Base-by-base conservation (phyloP, 176 grass and related monocot species). In the Oryza meyeriana region DNA sequence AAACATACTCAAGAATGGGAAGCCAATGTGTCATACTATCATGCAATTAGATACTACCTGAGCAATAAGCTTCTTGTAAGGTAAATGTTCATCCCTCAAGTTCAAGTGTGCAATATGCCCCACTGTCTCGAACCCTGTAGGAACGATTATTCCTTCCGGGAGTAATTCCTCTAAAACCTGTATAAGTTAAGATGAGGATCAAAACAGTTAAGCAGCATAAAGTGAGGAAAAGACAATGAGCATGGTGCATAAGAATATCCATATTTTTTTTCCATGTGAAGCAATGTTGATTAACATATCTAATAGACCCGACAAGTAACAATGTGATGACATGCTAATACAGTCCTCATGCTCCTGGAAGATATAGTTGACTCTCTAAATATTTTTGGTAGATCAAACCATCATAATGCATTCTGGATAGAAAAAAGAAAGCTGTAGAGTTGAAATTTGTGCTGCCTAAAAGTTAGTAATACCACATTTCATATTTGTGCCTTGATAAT, bases 61-160 rank as follows among this genome's bases (percentile, higher is more conserved):
- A 82, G 92, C 95, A 57, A 98, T 94, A 87, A 91, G 72, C 70
- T 93, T 88, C 74, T 94, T 98, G 72, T 93, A 91, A 84, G 92
- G 82, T 69, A 91, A 61, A 78, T 98, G 95, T 70, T 94, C 90
- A 39, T 93, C 90, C 76, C 84, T 83, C 72, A 98, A 89, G 77
- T 94, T 98, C 88, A 98, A 87, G 87, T 94, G 90, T 55, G 85
- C 92, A 89, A 97, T 94, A 82, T 94, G 90, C 26, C 94, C 94
- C 74, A 92, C 72, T 72, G 92, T 94, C 86, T 97, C 90, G 76
- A 97, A 94, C 42, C 94, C 94, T 79, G 90, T 75, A 47, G 95
- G 92, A 72, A 94, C 39, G 32, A 93, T 88, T 82, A 94, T 84
- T 48, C 81, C 84, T 76, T 94, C 95, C 35, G 92, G 95, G 71